phyloP scores from a whole-genome alignment of 495 filamentous ascomycete species.

The Penicillium turbatum region DNA sequence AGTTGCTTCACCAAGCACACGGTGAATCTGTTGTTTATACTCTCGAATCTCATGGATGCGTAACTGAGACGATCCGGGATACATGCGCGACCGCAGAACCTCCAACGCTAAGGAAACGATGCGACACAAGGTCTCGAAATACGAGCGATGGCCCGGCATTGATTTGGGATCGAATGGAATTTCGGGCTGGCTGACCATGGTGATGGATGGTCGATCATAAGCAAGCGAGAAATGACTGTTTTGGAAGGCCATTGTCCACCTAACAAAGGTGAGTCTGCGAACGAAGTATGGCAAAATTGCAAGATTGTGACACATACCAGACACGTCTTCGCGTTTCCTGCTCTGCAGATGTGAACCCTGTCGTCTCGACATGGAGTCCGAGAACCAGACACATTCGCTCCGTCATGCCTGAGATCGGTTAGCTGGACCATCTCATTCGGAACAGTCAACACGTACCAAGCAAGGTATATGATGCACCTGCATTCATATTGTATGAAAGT shows the following conservation, averaged over 20 bases:
- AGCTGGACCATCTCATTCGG: not conserved
- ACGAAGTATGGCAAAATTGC: not conserved
- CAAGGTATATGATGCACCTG: slow-evolving; percentile 57
- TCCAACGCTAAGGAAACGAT: slow-evolving; percentile 52
- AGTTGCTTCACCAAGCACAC: slow-evolving; percentile 47
- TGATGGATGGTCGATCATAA: slow-evolving; percentile 55
- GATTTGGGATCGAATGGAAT: slow-evolving; percentile 47
- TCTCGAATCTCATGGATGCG: slow-evolving; percentile 45
- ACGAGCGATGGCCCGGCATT: slow-evolving; percentile 46
- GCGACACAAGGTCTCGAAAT: slow-evolving; percentile 53
- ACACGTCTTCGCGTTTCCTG: slow-evolving; percentile 36
- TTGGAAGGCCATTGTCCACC: slow-evolving; percentile 59
- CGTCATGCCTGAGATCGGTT: slow-evolving; percentile 45
- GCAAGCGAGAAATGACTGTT: slow-evolving; percentile 58
- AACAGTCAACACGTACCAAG: slow-evolving; percentile 37
- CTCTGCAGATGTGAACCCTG: slow-evolving; percentile 37
- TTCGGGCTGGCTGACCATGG: slow-evolving; percentile 48
- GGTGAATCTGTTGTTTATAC: slow-evolving; percentile 48
- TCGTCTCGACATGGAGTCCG: slow-evolving; percentile 52
- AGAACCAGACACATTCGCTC: slow-evolving; percentile 56
- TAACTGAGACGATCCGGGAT: slow-evolving; percentile 33
- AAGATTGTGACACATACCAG: slow-evolving; percentile 30
- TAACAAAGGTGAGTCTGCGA: slow-evolving; percentile 14
- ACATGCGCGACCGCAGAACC: slow-evolving; percentile 50
- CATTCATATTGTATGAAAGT: slow-evolving; percentile 61